A percentile compares a stretch with the other conserved stretches of the same genome.
These are phyloP conservation scores for Tolypocladium album DNA, from an alignment of 2,329 filamentous ascomycete genomes.

Conservation along the genomic window DNA sequence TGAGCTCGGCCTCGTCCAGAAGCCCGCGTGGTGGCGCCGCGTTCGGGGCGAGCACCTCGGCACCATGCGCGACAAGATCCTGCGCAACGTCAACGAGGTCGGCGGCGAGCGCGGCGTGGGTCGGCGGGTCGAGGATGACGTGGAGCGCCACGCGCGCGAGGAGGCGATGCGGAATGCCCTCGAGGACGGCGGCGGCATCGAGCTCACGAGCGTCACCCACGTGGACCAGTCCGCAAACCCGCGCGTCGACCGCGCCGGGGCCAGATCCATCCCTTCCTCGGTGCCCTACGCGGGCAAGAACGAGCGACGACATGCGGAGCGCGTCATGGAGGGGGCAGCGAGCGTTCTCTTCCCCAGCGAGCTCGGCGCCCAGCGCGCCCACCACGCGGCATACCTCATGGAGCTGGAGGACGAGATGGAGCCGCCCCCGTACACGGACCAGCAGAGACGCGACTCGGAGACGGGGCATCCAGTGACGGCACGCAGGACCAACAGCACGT, in stretches of 20 bases:
- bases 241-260: conserved; percentile 18
- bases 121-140: conserved; percentile 26
- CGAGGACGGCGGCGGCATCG: conserved; percentile 21
- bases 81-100: conserved; percentile 44
- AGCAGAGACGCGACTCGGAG: conserved; percentile 13
- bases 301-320: conserved; percentile 33
- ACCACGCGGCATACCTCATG: conserved; percentile 27
- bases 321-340: conserved; percentile 30
- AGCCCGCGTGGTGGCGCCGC: conserved; percentile 58
- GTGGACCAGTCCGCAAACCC: conserved; percentile 14
- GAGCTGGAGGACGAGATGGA: conserved; percentile 25
- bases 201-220: conserved; percentile 22
- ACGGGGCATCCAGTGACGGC: conserved; percentile 15
- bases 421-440: conserved; percentile 27
- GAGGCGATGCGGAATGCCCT: conserved; percentile 18
- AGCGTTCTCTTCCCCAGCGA: conserved; percentile 37
- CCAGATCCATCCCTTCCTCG: conserved; percentile 13
- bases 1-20: conserved; percentile 49
- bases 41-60: conserved; percentile 32
- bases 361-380: conserved; percentile 17
- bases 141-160: conserved; percentile 23
- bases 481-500: conserved; percentile 33
- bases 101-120: conserved; percentile 36
- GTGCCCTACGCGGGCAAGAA: conserved; percentile 29
- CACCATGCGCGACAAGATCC: conserved; percentile 39